A percentile compares a stretch with the other conserved stretches of the same genome.
Conservation (phyloP, 192 early-diverging fungal species). For the Backusella morwellensis region DNA sequence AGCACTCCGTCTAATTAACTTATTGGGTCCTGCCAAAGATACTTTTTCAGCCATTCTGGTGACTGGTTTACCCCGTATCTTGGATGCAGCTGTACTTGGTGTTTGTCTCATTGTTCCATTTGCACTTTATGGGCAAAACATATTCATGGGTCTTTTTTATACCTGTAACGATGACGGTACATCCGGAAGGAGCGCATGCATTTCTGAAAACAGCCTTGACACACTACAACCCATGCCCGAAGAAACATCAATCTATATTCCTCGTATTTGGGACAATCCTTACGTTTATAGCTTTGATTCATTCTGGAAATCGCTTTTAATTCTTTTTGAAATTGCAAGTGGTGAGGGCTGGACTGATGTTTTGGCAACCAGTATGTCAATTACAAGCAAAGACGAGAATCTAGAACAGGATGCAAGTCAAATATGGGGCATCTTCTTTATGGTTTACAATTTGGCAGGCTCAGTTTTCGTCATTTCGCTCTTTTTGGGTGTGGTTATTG, state of each 20-base stretch:
- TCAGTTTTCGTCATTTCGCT: slow-evolving; percentile 57
- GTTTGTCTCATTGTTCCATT: slow-evolving; percentile 55
- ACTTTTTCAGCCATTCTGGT: slow-evolving; percentile 57
- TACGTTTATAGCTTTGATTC: slow-evolving; percentile 58
- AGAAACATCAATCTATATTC: slow-evolving; percentile 27
- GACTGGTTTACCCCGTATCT: slow-evolving; percentile 52
- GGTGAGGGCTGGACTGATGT: slow-evolving; percentile 63
- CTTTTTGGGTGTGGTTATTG: slow-evolving; percentile 60
- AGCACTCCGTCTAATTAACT: slow-evolving; percentile 56
- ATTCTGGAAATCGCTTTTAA: slow-evolving; percentile 50
- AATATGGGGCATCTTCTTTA: slow-evolving; percentile 53
- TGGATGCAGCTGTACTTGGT: slow-evolving; percentile 49
- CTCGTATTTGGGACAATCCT: slow-evolving; percentile 60
- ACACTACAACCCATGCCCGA: slow-evolving; percentile 24
- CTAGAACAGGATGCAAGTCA: slow-evolving; percentile 39
- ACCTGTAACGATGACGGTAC: slow-evolving; percentile 48
- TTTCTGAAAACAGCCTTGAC: slow-evolving; percentile 22
- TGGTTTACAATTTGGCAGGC: slow-evolving; percentile 57
- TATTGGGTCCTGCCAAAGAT: slow-evolving; percentile 47
- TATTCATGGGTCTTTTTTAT: slow-evolving; percentile 51
- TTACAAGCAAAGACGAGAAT: slow-evolving; percentile 38
- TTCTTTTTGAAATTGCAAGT: slow-evolving; percentile 56
- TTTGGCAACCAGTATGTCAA: slow-evolving; percentile 42
- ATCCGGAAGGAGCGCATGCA: slow-evolving; percentile 26
- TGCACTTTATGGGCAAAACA: slow-evolving; percentile 45